Evolutionary conservation across 1,139 yeast species (phyloP).

Genomic region (Saccharomyces pastorianus): DNA sequence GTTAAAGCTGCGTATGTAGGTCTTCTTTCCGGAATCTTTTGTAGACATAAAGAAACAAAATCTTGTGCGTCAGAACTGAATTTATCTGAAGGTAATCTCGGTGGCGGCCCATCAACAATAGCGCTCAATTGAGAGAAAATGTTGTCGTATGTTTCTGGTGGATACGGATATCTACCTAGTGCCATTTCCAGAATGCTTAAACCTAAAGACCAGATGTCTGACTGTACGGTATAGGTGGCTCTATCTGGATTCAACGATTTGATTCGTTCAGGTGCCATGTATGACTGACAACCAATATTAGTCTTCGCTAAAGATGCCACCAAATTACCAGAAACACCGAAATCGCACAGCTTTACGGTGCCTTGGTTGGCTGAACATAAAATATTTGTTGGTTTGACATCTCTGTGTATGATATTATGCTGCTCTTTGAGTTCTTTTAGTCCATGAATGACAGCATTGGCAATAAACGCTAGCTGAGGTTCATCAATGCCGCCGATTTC

Average conservation of each 20-base stretch:
- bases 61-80: slow-evolving; percentile 73
- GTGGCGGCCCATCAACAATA: slow-evolving; percentile 94
- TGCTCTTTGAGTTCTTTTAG: slow-evolving; percentile 75
- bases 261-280: slow-evolving; percentile 98
- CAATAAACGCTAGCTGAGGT: slow-evolving; percentile 70
- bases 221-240: slow-evolving; percentile 81
- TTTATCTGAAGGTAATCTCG: slow-evolving; percentile 49
- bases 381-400: slow-evolving; percentile 94
- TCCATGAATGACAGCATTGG: slow-evolving; percentile 77
- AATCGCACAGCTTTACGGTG: slow-evolving; percentile 86
- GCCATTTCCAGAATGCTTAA: slow-evolving; percentile 83
- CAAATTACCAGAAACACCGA: slow-evolving; percentile 91
- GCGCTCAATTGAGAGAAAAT: slow-evolving; percentile 91
- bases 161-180: slow-evolving; percentile 87
- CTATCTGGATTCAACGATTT: slow-evolving; percentile 57
- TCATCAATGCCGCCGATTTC: slow-evolving; percentile 63
- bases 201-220: slow-evolving; percentile 95
- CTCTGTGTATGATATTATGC: slow-evolving; percentile 92
- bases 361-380: slow-evolving; percentile 70
- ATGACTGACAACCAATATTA: slow-evolving; percentile 94
- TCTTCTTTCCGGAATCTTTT: slow-evolving; percentile 70
- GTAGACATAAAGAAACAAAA: slow-evolving; percentile 72
- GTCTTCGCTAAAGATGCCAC: slow-evolving; percentile 95
- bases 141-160: slow-evolving; percentile 84
- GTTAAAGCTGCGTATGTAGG: slow-evolving; percentile 75